Evolutionary conservation across 2,329 filamentous ascomycete genomes (phyloP), one percentile per base, ranked within the genome.

Genomic region (Colletotrichum acutatum): DNA sequence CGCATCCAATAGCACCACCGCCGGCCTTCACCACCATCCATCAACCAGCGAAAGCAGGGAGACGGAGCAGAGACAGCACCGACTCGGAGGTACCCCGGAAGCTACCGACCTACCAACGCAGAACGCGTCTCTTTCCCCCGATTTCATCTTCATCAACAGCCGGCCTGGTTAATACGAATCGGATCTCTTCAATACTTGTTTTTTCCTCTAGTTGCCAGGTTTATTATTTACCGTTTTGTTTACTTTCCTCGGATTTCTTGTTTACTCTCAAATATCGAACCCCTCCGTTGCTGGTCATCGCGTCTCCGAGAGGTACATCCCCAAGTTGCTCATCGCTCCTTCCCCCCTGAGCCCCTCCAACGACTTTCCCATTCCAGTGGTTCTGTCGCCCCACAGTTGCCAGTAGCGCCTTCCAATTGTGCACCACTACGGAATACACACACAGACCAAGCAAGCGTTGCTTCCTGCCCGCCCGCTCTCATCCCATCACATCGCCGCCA

Each of bases 101-200:
- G 65, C 32, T 59, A 68, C 42, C 54, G n/a, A 22, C 19, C 28
- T 53, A 34, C 46, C 60, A 52, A 34, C 42, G 42, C 28, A 46
- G 28, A 53, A 53, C 42, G 22, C 60, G 42, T 49, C 42, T 9
- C 42, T 49, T 49, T n/a, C n/a, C n/a, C 52, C 56, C 54, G 59
- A 58, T 57, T 64, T 58, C 52, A 64, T 53, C 62, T 57, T 61
- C 60, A 64, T 30, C 54, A 65, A 70, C 70, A 72, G 66, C 70
- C 60, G 70, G 66, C 54, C 66, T 65, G 70, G n/a, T 52, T 49
- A 42, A 61, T 72, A 70, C 66, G 66, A 60, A 57, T 57, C 60
- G 53, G 22, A 60, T 34, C 49, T 37, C 22, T 59, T 53, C 46
- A 30, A 14, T 52, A 32, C 34, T 64, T 65, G 42, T n/a, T 65